Conservation (phyloP, 176 grass and related monocot genomes). For the Phoenix dactylifera region DNA sequence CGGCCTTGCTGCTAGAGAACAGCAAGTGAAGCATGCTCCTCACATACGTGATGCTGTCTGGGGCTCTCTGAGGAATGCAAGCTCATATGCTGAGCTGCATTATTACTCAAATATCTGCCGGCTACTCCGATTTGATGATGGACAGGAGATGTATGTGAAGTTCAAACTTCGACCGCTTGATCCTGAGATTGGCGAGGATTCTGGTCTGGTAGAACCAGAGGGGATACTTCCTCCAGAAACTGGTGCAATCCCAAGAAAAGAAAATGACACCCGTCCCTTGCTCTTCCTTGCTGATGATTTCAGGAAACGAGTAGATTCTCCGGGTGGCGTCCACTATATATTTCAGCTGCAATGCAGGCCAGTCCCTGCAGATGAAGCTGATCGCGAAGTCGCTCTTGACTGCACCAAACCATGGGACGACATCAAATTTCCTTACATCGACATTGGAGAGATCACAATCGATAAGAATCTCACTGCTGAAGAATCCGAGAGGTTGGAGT, state of each 20-base stretch:
- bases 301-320: conserved; percentile 25
- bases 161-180: conserved; percentile 53
- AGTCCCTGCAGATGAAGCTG: conserved; percentile 23
- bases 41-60: conserved; percentile 65
- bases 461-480: conserved; percentile 27
- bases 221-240: conserved; percentile 56
- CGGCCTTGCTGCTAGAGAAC: conserved; percentile 54
- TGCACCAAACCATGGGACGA: conserved; percentile 68
- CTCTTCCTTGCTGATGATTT: conserved; percentile 68
- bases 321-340: conserved; percentile 38
- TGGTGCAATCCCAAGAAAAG: conserved; percentile 53
- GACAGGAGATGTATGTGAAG: conserved; percentile 56
- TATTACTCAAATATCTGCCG: conserved; percentile 73
- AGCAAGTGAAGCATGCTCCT: conserved; percentile 42
- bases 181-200: conserved; percentile 32
- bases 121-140: conserved; percentile 48
- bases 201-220: conserved; percentile 36
- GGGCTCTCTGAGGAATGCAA: conserved; percentile 49
- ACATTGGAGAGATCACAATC: conserved; percentile 51
- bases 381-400: conserved; percentile 38
- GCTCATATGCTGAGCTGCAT: conserved; percentile 50
- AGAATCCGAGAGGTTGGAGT: conserved; percentile 55
- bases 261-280: conserved; percentile 38
- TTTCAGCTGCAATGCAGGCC: conserved; percentile 49
- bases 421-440: conserved; percentile 37